These are phyloP conservation scores for Paraphaeosphaeria minitans DNA, from an alignment of 2,329 filamentous ascomycete species.

Conservation along the genomic window DNA sequence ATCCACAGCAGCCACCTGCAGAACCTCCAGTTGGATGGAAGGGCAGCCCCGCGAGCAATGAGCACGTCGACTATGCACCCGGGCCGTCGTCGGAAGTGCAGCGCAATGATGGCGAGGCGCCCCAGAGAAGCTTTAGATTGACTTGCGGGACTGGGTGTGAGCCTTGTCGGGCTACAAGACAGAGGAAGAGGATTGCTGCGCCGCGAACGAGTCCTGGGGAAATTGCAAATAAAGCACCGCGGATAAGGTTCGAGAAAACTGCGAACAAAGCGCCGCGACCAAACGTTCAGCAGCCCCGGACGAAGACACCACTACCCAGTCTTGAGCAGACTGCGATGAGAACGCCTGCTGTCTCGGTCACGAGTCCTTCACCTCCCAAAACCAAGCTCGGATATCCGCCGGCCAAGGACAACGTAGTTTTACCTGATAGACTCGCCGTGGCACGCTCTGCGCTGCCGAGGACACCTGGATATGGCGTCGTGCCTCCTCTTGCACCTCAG, in stretches of 20 bases:
- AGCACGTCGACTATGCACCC: too few relatives aligned
- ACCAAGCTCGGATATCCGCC: neutral
- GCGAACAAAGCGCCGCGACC: neutral
- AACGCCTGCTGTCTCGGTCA: neutral
- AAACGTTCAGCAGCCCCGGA: neutral
- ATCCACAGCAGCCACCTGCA: too few relatives aligned
- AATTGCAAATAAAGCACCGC: neutral
- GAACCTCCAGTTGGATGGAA: too few relatives aligned
- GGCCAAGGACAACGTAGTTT: neutral
- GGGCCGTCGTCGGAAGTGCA: too few relatives aligned
- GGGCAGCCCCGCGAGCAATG: too few relatives aligned
- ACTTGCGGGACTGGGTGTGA: neutral
- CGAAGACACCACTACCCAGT: neutral
- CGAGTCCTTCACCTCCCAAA: neutral
- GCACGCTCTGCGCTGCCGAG: neutral
- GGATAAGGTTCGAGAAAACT: neutral
- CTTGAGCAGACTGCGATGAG: neutral
- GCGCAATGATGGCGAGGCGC: too few relatives aligned
- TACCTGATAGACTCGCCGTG: neutral
- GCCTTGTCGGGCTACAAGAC: neutral
- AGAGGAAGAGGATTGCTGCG: neutral
- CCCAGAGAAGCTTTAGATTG: too few relatives aligned
- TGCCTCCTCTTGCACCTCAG: neutral
- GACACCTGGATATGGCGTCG: neutral
- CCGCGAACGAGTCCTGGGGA: neutral